Conservation (phyloP, 2,329 filamentous ascomycete genomes). For the Cercospora sojina region DNA sequence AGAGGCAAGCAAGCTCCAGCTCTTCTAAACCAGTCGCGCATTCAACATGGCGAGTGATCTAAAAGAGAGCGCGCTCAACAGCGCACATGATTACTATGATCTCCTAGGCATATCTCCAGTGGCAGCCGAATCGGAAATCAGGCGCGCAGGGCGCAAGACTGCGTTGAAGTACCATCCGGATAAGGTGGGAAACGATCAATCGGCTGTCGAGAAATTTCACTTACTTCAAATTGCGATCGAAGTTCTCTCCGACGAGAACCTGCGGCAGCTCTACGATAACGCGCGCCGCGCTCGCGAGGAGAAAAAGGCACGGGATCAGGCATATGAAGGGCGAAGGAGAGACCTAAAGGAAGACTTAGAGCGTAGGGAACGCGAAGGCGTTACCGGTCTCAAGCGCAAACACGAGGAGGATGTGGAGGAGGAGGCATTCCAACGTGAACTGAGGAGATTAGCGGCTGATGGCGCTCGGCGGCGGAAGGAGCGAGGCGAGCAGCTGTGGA, state of each 20-base stretch:
- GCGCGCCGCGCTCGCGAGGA: conserved; percentile 69
- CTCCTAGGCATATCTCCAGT: conserved; percentile 67
- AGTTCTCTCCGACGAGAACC: conserved; percentile 68
- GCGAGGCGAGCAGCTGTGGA: conserved; percentile 53
- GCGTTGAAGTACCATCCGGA: conserved; percentile 93
- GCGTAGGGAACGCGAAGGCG: conserved; percentile 60
- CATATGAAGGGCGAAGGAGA: conserved; percentile 70
- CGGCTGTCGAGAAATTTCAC: conserved; percentile 79
- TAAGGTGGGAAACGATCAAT: conserved; percentile 65
- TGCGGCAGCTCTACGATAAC: conserved; percentile 76
- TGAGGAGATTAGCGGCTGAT: conserved; percentile 47
- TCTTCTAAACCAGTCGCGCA: background rate
- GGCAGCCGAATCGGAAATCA: conserved; percentile 69
- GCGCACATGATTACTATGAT: conserved; percentile 68
- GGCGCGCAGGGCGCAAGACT: conserved; percentile 78
- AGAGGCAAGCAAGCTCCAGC: background rate
- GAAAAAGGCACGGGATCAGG: conserved; percentile 67
- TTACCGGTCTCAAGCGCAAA: conserved; percentile 44
- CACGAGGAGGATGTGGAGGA: conserved; percentile 51
- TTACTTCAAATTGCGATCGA: conserved; percentile 82
- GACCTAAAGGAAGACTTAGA: conserved; percentile 86
- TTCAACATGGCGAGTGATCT: conserved; percentile 42
- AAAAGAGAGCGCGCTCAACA: conserved; percentile 43
- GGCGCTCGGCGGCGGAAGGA: conserved; percentile 56
- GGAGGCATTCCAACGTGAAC: conserved; percentile 58